phyloP scores from a whole-genome alignment of 2,329 filamentous ascomycete genomes.

The Trichoderma oligosporum region DNA sequence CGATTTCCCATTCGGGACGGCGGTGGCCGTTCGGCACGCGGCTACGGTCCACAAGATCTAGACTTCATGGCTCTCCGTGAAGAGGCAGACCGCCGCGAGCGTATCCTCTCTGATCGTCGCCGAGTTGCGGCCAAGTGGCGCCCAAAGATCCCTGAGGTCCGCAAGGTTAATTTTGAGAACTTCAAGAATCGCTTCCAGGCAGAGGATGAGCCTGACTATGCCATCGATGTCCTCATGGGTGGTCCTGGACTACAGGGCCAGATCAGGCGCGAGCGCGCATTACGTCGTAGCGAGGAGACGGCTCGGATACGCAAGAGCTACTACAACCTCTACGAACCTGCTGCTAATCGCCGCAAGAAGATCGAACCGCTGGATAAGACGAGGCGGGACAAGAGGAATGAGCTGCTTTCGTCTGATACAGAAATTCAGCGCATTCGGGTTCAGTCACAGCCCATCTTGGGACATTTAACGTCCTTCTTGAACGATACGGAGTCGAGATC shows the following conservation, averaged over 20 bases:
- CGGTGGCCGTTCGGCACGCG: constrained; percentile 14
- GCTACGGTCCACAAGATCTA: constrained; percentile 29
- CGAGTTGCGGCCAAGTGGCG: constrained; percentile 39
- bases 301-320: constrained; percentile 34
- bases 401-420: constrained; percentile 25
- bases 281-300: constrained; percentile 36
- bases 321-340: constrained; percentile 17
- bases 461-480: constrained; percentile 36
- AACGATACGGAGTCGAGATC: constrained; percentile 36
- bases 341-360: constrained; percentile 13
- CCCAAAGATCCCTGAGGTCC: constrained; percentile 39
- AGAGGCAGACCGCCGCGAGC: constrained; percentile 37
- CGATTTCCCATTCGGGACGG: neutral
- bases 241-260: constrained; percentile 35
- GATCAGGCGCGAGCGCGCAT: constrained; percentile 38
- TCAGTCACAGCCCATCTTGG: constrained; percentile 40
- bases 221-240: constrained; percentile 39
- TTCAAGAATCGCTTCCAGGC: constrained; percentile 42
- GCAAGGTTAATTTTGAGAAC: constrained; percentile 41
- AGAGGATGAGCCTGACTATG: constrained; percentile 35
- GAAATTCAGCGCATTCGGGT: constrained; percentile 39
- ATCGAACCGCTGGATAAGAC: constrained; percentile 23
- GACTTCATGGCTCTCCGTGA: constrained; percentile 32
- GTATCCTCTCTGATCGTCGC: constrained; percentile 35
- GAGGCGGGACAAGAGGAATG: constrained; percentile 27